phyloP scores from a whole-genome alignment of 257 asterid genomes.

The Ehretia macrophylla region DNA sequence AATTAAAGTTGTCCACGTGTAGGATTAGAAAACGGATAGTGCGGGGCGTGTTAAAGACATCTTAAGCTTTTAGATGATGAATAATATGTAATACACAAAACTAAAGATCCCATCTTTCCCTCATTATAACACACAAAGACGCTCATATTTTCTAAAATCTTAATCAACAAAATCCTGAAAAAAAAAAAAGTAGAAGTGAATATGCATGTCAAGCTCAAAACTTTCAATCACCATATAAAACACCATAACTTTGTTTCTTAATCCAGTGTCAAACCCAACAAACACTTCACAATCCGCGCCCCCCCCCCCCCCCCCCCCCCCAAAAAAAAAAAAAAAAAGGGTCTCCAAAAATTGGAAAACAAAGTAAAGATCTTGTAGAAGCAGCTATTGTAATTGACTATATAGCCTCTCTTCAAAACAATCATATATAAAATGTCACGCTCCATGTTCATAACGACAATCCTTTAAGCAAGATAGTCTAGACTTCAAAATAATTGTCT shows the following conservation, averaged over 20 bases:
- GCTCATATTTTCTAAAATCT: neutral
- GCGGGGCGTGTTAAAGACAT: too few relatives aligned
- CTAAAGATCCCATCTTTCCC: neutral
- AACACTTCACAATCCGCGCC: too few relatives aligned
- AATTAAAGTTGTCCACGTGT: too few relatives aligned
- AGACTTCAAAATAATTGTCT: too few relatives aligned
- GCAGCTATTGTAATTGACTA: neutral
- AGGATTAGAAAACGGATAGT: too few relatives aligned
- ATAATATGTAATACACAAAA: too few relatives aligned
- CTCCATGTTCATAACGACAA: too few relatives aligned
- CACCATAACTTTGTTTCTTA: neutral
- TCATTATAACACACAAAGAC: neutral
- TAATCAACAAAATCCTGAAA: neutral
- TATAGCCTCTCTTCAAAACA: neutral
- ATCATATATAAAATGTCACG: neutral
- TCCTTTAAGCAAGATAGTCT: too few relatives aligned
- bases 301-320: too few relatives aligned
- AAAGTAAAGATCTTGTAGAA: neutral
- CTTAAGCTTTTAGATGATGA: too few relatives aligned
- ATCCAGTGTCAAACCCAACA: neutral
- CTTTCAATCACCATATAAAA: neutral
- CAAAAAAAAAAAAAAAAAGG: neutral
- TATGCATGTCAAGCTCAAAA: slow-evolving; percentile 2
- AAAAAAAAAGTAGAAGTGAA: neutral
- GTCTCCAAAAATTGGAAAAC: neutral